Conservation (phyloP, 768 basidiomycete species). For the Boletus insuetus region DNA sequence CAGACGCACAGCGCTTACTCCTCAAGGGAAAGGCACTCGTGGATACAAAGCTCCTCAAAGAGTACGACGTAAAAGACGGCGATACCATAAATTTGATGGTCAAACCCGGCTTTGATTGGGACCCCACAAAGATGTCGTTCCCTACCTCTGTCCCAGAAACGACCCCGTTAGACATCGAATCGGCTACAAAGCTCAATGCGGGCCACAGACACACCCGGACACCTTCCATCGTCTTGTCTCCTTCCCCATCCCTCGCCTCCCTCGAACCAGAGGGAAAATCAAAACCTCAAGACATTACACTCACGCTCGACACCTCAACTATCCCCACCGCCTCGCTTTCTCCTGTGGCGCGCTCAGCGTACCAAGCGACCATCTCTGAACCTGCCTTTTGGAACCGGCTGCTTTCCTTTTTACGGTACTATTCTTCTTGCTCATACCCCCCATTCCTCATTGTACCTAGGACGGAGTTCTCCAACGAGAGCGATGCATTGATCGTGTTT, state of each 20-base stretch:
- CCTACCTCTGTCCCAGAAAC: constrained; percentile 24
- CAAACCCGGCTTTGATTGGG: constrained; percentile 72
- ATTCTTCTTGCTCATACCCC: background rate
- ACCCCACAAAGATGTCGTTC: constrained; percentile 42
- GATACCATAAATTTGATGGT: constrained; percentile 85
- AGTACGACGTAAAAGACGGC: constrained; percentile 81
- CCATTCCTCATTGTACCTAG: constrained; percentile 32
- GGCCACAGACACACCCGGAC: constrained; percentile 57
- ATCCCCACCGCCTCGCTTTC: constrained; percentile 48
- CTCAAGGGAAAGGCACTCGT: constrained; percentile 93
- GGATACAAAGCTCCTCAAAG: constrained; percentile 85
- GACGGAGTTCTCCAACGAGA: constrained; percentile 56
- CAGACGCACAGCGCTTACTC: constrained; percentile 80
- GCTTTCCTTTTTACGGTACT: constrained; percentile 58
- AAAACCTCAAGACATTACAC: constrained; percentile 56
- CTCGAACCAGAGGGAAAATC: constrained; percentile 37
- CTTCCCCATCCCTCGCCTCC: constrained; percentile 58
- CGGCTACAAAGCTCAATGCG: constrained; percentile 28
- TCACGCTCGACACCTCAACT: constrained; percentile 61
- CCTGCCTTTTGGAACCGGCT: constrained; percentile 81
- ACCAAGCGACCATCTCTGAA: constrained; percentile 54
- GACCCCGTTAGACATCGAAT: constrained; percentile 16
- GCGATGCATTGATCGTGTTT: constrained; percentile 71
- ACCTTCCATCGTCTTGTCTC: constrained; percentile 76
- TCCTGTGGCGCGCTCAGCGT: constrained; percentile 25